phyloP scores from a whole-genome alignment of 2,329 filamentous ascomycete genomes.

The Verticillium longisporum region DNA sequence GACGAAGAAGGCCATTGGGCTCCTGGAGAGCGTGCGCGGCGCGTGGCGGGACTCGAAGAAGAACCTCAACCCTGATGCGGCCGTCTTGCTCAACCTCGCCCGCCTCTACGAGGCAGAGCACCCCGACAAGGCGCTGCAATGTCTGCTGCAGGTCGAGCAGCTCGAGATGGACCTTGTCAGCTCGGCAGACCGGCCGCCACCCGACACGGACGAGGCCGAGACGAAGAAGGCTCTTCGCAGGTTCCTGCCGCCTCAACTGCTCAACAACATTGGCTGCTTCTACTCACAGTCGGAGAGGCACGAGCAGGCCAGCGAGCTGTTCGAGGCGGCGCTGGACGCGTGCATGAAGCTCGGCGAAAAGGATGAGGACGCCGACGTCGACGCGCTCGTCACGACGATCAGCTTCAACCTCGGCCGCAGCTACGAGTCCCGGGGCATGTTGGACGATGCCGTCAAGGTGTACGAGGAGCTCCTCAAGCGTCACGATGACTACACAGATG shows the following conservation, averaged over 20 bases:
- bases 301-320: slow-evolving; percentile 73
- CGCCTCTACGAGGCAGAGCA: slow-evolving; percentile 80
- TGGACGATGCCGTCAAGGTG: slow-evolving; percentile 77
- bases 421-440: slow-evolving; percentile 77
- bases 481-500: slow-evolving; percentile 89
- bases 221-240: slow-evolving; percentile 61
- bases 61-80: slow-evolving; percentile 71
- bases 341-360: slow-evolving; percentile 76
- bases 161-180: slow-evolving; percentile 76
- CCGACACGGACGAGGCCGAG: slow-evolving; percentile 48
- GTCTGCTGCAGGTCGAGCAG: slow-evolving; percentile 85
- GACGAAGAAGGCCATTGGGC: slow-evolving; percentile 75
- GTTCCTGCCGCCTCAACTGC: slow-evolving; percentile 75
- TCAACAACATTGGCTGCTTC: slow-evolving; percentile 98
- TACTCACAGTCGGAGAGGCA: slow-evolving; percentile 83
- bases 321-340: slow-evolving; percentile 84
- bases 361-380: slow-evolving; percentile 71
- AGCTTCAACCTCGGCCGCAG: slow-evolving; percentile 94
- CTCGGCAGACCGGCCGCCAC: slow-evolving; percentile 58
- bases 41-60: slow-evolving; percentile 93
- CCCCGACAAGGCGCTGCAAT: slow-evolving; percentile 87
- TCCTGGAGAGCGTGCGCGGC: slow-evolving; percentile 76
- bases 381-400: slow-evolving; percentile 90
- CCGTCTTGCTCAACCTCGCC: slow-evolving; percentile 85
- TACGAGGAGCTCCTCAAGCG: slow-evolving; percentile 81